Percentiles rank a stretch among this genome's conserved stretches.
These are phyloP conservation scores for Trematosphaeria pertusa DNA, from an alignment of 2,329 filamentous ascomycete species.

Conservation along the genomic window DNA sequence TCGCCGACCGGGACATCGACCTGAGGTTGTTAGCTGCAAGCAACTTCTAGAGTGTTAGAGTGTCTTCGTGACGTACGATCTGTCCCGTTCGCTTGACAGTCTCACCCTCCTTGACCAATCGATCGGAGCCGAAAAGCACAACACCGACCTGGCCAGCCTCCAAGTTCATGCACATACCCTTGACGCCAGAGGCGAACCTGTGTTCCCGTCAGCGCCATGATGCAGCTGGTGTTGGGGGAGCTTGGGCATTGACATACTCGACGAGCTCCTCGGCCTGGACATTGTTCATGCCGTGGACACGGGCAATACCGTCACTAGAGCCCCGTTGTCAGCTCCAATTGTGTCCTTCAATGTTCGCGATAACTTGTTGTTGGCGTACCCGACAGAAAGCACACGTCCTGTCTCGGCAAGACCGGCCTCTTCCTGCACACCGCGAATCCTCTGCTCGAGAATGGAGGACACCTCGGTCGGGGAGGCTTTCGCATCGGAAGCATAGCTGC, in stretches of 20 bases:
- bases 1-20: conserved; percentile 95
- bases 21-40: conserved; percentile 56
- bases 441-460: conserved; percentile 98
- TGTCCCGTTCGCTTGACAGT: conserved; percentile 99
- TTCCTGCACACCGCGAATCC: conserved; percentile 98
- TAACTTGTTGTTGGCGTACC: conserved; percentile 70
- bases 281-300: conserved; percentile 99
- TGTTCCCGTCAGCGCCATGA: conserved; percentile 39
- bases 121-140: conserved; percentile 99
- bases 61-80: conserved; percentile 88
- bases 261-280: conserved; percentile 99
- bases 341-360: conserved; percentile 32
- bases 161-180: conserved; percentile 99
- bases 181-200: conserved; percentile 99
- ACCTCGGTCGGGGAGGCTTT: conserved; percentile 98
- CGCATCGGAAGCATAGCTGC: conserved; percentile 89
- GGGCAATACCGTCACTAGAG: conserved; percentile 98
- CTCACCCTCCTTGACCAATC: conserved; percentile 99
- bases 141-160: conserved; percentile 99
- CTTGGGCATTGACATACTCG: conserved; percentile 73
- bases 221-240: conserved; percentile 16
- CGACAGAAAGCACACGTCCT: conserved; percentile 96
- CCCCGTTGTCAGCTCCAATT: conserved; percentile 40
- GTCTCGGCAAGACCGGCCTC: conserved; percentile 97
- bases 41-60: background rate